Evolutionary conservation across 1,284 basidiomycete species (phyloP).

Genomic region (Ceratobasidium papillatum): DNA sequence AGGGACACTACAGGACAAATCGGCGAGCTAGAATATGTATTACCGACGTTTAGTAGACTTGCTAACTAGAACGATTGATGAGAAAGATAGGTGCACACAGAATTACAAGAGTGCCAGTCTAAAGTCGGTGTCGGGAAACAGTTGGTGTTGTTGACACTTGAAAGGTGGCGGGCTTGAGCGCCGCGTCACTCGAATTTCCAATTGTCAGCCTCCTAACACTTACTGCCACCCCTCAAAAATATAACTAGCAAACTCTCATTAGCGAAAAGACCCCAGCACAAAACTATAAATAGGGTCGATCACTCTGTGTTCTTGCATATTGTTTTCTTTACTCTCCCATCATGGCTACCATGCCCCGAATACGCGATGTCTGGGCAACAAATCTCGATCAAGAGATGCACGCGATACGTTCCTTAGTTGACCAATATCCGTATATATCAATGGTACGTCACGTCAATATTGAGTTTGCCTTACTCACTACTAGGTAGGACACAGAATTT

Average conservation of each 20-base stretch:
- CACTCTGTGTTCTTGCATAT: not conserved
- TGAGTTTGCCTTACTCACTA: slow-evolving; percentile 44
- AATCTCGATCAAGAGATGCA: slow-evolving; percentile 95
- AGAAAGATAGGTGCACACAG: too few relatives aligned
- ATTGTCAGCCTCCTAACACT: not conserved
- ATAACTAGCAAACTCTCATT: not conserved
- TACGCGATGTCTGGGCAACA: slow-evolving; percentile 93
- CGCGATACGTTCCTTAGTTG: slow-evolving; percentile 84
- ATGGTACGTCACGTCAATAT: slow-evolving; percentile 70
- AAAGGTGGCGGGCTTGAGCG: not conserved
- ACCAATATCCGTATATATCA: slow-evolving; percentile 92
- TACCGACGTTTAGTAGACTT: too few relatives aligned
- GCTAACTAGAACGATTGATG: too few relatives aligned
- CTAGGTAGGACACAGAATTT: slow-evolving; percentile 92
- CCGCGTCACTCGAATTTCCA: slow-evolving; percentile 25
- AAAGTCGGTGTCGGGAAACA: slow-evolving; percentile 10
- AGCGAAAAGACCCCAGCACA: not conserved
- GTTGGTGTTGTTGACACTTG: not conserved
- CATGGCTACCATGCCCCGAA: slow-evolving; percentile 49
- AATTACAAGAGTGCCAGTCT: too few relatives aligned
- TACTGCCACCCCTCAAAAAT: not conserved
- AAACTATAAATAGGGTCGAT: not conserved
- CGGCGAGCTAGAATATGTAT: too few relatives aligned
- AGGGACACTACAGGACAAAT: too few relatives aligned
- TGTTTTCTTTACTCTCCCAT: not conserved